These are phyloP conservation scores for Suaeda aralocaspica DNA, from an alignment of 148 eudicot species.

Conservation along the genomic window DNA sequence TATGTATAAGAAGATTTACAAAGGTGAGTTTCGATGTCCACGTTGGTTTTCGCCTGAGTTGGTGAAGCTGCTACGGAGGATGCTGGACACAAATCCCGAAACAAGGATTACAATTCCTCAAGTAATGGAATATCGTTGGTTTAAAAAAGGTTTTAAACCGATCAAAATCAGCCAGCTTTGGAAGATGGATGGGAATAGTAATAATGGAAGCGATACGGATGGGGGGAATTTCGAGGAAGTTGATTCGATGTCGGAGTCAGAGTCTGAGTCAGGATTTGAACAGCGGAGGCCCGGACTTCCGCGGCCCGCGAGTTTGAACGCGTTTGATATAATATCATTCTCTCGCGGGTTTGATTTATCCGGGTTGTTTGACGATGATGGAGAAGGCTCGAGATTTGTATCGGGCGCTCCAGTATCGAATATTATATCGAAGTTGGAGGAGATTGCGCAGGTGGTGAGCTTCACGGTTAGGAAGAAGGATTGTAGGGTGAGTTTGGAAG, in stretches of 20 bases:
- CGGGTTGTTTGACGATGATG: conserved; percentile 67
- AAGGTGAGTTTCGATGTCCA: conserved; percentile 50
- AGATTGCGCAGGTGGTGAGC: conserved; percentile 69
- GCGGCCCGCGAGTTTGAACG: conserved; percentile 70
- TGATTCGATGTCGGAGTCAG: conserved; percentile 50
- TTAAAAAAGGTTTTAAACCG: conserved; percentile 56
- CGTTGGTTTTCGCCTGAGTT: conserved; percentile 60
- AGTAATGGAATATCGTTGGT: conserved; percentile 59
- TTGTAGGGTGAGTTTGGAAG: conserved; percentile 68
- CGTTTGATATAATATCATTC: conserved; percentile 73
- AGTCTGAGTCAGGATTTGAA: conserved; percentile 41
- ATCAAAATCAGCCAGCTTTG: conserved; percentile 55
- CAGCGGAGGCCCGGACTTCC: conserved; percentile 46
- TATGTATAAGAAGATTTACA: conserved; percentile 57
- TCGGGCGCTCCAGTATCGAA: conserved; percentile 59
- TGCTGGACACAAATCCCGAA: conserved; percentile 49
- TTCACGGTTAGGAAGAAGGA: conserved; percentile 74
- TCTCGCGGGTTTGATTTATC: conserved; percentile 71
- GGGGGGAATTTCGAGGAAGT: conserved; percentile 1
- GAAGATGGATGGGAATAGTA: no score
- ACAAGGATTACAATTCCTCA: conserved; percentile 56
- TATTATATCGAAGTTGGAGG: conserved; percentile 70
- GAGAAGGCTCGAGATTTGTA: conserved; percentile 53
- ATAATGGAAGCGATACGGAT: not conserved
- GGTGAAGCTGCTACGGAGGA: conserved; percentile 27